phyloP scores from a whole-genome alignment of 352 stramenopile genomes.

The Phytophthora lateralis region DNA sequence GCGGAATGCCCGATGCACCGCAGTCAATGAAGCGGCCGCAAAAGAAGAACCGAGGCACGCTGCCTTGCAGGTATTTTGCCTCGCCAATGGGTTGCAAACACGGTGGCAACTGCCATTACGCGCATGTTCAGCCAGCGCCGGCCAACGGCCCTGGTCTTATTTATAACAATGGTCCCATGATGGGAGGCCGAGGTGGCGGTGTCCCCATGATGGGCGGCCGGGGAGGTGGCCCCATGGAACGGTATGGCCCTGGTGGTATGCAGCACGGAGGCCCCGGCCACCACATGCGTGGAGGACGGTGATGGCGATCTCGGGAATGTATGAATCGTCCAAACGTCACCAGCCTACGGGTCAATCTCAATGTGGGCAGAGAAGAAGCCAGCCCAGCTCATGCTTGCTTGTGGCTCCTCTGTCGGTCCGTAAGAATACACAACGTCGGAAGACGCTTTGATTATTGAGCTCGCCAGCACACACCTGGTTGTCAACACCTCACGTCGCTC shows the following conservation, averaged over 20 bases:
- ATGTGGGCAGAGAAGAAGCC: conserved; percentile 34
- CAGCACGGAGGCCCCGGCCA: conserved; percentile 38
- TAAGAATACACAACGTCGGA: conserved; percentile 24
- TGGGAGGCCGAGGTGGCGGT: conserved; percentile 34
- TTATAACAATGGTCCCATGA: conserved; percentile 57
- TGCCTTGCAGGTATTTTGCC: conserved; percentile 78
- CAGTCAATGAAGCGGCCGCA: conserved; percentile 50
- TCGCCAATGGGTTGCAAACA: conserved; percentile 75
- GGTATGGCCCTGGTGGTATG: conserved; percentile 54
- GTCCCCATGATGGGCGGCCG: conserved; percentile 29
- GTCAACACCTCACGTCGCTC: background rate
- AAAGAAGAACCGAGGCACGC: conserved; percentile 50
- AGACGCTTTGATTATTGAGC: conserved; percentile 18
- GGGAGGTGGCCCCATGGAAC: conserved; percentile 34
- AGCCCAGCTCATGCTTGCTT: conserved; percentile 14
- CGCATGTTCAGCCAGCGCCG: conserved; percentile 52
- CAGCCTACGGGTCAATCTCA: conserved; percentile 25
- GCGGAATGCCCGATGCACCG: conserved; percentile 41
- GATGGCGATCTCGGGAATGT: conserved; percentile 27
- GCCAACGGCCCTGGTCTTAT: conserved; percentile 57
- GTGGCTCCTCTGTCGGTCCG: conserved; percentile 1
- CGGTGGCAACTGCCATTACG: conserved; percentile 68
- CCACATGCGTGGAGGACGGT: conserved; percentile 67
- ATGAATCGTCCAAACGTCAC: conserved; percentile 32
- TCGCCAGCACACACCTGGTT: background rate